Evolutionary conservation across 208 protist genomes (phyloP).

Genomic region (Leishmania martiniquensis): DNA sequence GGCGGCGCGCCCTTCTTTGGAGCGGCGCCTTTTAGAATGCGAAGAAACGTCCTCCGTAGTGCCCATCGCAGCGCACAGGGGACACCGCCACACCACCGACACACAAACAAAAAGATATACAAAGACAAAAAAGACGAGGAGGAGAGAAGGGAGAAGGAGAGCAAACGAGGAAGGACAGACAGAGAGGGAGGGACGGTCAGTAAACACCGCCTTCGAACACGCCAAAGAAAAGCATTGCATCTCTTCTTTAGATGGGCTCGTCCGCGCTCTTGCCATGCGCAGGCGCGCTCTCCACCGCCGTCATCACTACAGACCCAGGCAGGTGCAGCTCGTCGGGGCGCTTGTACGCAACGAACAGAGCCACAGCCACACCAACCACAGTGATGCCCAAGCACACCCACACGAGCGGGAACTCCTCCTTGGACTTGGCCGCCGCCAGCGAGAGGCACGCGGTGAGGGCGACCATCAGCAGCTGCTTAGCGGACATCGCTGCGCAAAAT

Average conservation of each 20-base stretch:
- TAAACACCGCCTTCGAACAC: too few relatives aligned
- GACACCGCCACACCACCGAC: too few relatives aligned
- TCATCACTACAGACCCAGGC: slow-evolving; percentile 42
- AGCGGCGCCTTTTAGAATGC: too few relatives aligned
- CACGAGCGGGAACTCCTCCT: slow-evolving; percentile 62
- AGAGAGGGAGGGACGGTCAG: background rate
- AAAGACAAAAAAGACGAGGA: background rate
- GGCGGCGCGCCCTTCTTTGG: too few relatives aligned
- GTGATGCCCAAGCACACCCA: slow-evolving; percentile 73
- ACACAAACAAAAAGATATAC: too few relatives aligned
- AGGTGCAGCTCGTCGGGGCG: slow-evolving; percentile 59
- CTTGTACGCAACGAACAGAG: slow-evolving; percentile 52
- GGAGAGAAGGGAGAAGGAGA: background rate
- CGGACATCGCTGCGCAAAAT: slow-evolving; percentile 3
- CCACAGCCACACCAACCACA: slow-evolving; percentile 45
- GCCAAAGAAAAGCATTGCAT: background rate
- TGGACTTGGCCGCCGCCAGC: slow-evolving; percentile 27
- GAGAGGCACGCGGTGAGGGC: slow-evolving; percentile 31
- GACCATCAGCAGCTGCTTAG: slow-evolving; percentile 25
- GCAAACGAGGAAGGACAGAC: background rate
- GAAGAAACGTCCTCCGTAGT: too few relatives aligned
- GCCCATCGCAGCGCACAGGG: background rate
- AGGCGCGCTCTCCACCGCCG: slow-evolving; percentile 30
- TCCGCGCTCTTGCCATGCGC: slow-evolving; percentile 13
- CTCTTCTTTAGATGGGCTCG: slow-evolving; percentile 6